Base-by-base conservation (phyloP, 345 rosid genomes). In the Durio zibethinus region DNA sequence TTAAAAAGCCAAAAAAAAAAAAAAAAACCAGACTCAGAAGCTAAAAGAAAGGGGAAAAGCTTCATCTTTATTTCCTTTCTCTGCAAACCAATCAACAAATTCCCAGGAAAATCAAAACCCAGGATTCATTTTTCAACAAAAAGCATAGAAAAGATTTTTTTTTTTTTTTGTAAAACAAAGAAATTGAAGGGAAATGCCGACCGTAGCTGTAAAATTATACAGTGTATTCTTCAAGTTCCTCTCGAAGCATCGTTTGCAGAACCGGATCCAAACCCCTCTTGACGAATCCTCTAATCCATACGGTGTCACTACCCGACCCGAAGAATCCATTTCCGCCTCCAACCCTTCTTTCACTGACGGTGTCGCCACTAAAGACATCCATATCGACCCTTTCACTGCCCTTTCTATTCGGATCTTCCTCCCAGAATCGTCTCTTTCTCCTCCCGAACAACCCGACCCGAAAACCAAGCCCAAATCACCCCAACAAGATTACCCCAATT, bases 191-290 rank as follows among this genome's bases (percentile, higher is more conserved):
- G 80, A 78, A 86, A 96, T 96, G 99, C 98, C 99, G 72, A 91
- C 89, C 84, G 89, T 96, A 48, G 89, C 89, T 59, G 97, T 87
- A 69, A 91, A 93, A 84, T 84, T 93, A 74, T 92, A 93, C 80
- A 96, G 99, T 80, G 92, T 89, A 50, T 88, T 92, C 94, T 95
- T 95, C 94, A 95, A 95, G 88, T 91, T 90, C 77, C 90, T 92
- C 60, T 82, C 92, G 68, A 95, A 89, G 82, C 91, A 89, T 72
- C 94, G 97, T 42, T 79, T 95, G 43, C 96, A 95, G 74, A 90
- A 83, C 85, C 92, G 86, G 90, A 88, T 90, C 79, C 92, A 86
- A 48, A 79, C 86, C 10, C 75, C 87, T 16, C 33, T 82, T 56
- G 87, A 89, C 61, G 86, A 85, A 1, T 74, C 90, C 3, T 75